Conservation (phyloP, 495 filamentous ascomycete species). For the Umbilicaria muhlenbergii region DNA sequence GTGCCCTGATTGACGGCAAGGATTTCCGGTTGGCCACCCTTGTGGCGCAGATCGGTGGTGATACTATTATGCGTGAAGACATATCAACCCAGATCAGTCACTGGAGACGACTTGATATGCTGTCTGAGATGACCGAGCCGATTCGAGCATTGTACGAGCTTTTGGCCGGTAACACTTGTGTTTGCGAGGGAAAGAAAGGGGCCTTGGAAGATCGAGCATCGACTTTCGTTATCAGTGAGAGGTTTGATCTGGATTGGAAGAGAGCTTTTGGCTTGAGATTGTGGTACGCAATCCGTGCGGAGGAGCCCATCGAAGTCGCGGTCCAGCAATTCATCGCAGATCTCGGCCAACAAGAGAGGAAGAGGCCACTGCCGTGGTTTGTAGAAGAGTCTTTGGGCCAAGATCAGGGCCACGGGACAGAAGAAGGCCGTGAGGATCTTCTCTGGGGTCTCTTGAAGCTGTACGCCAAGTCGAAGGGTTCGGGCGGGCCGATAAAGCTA, state of each 20-base stretch:
- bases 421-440: slow-evolving; percentile 52
- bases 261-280: slow-evolving; percentile 82
- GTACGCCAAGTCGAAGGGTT: slow-evolving; percentile 39
- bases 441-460: slow-evolving; percentile 75
- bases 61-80: slow-evolving; percentile 44
- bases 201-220: slow-evolving; percentile 59
- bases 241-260: slow-evolving; percentile 80
- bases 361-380: slow-evolving; percentile 47
- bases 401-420: slow-evolving; percentile 32
- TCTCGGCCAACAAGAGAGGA: slow-evolving; percentile 36
- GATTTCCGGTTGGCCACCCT: slow-evolving; percentile 73
- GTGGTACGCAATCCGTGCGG: slow-evolving; percentile 60
- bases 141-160: slow-evolving; percentile 82
- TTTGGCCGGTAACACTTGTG: slow-evolving; percentile 67
- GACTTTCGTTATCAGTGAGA: slow-evolving; percentile 61
- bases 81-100: slow-evolving; percentile 63
- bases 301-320: slow-evolving; percentile 52
- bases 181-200: slow-evolving; percentile 59
- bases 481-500: slow-evolving; percentile 32
- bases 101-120: slow-evolving; percentile 65
- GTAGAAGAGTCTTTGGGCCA: slow-evolving; percentile 29
- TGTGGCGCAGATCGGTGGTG: slow-evolving; percentile 61
- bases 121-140: slow-evolving; percentile 75
- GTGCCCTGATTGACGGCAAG: slow-evolving; percentile 49
- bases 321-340: slow-evolving; percentile 54